Evolutionary conservation across 2,329 filamentous ascomycete species (phyloP).

Genomic region (Neocucurbitaria cava): DNA sequence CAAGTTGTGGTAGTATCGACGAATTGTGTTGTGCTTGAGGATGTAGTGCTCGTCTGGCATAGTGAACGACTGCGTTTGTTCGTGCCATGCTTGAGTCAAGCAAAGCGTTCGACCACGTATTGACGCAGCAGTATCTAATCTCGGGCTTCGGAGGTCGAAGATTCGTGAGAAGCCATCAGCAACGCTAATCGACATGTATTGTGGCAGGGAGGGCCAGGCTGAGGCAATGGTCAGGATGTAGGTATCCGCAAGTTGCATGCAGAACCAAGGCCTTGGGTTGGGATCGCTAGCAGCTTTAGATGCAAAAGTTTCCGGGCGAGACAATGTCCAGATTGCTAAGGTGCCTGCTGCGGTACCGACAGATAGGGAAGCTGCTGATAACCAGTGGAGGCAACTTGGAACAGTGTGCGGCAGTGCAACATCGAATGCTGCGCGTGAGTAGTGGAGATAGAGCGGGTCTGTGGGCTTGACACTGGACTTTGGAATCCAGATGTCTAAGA

Average conservation of each 20-base stretch:
- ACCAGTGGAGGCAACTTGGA: constrained; percentile 64
- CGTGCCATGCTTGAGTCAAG: constrained; percentile 60
- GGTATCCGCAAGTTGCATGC: constrained; percentile 52
- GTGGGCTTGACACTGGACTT: constrained; percentile 6
- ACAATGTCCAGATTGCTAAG: constrained; percentile 61
- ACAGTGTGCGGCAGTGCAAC: constrained; percentile 59
- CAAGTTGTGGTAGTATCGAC: constrained; percentile 59
- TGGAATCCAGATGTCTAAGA: constrained; percentile 57
- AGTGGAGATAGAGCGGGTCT: constrained; percentile 46
- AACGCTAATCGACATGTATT: constrained; percentile 59
- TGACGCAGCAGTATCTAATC: constrained; percentile 53
- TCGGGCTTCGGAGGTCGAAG: constrained; percentile 60
- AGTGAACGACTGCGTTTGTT: constrained; percentile 61
- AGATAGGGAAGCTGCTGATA: constrained; percentile 62
- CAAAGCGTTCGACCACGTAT: constrained; percentile 60
- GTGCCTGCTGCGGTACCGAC: constrained; percentile 64
- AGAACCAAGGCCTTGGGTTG: constrained; percentile 51
- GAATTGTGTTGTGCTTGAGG: constrained; percentile 56
- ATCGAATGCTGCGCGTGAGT: constrained; percentile 59
- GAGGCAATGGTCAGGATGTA: constrained; percentile 58
- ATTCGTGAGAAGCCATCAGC: constrained; percentile 64
- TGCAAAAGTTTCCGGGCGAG: constrained; percentile 44
- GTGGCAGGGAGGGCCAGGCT: constrained; percentile 62
- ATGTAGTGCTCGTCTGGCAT: constrained; percentile 63
- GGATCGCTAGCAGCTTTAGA: background rate